Percentiles rank a stretch among this genome's conserved stretches.
phyloP scores from a whole-genome alignment of 805 yeast species.

The Pichia manshurica region DNA sequence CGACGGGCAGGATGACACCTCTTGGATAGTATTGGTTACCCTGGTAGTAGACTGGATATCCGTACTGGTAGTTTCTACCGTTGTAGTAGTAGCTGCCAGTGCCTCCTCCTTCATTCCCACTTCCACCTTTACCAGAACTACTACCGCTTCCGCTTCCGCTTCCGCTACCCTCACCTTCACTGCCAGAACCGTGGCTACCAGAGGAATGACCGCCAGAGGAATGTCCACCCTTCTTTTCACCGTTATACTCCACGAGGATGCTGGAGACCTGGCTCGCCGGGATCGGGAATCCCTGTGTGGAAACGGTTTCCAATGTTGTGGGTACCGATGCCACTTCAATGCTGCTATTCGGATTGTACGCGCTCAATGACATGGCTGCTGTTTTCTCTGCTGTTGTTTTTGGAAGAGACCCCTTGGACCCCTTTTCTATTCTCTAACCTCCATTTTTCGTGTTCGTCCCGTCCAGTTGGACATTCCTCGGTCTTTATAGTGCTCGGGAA shows the following conservation, averaged over 20 bases:
- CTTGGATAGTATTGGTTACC: slow-evolving; percentile 12
- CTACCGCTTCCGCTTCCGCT: not conserved
- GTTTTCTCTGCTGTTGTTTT: too few species aligned
- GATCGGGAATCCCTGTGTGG: too few species aligned
- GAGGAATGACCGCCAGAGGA: not conserved
- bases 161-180: not conserved
- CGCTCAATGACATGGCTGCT: not conserved
- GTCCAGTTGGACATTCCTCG: too few species aligned
- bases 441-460: too few species aligned
- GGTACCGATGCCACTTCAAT: not conserved
- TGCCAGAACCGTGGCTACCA: too few species aligned
- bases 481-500: too few species aligned
- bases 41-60: slow-evolving; percentile 8
- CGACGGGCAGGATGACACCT: slow-evolving; percentile 12
- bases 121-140: not conserved
- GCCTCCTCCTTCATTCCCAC: not conserved
- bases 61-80: slow-evolving; percentile 6
- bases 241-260: too few species aligned
- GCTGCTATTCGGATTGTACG: not conserved
- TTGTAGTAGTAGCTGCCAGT: slow-evolving; percentile 1
- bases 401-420: too few species aligned
- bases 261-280: too few species aligned
- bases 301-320: not conserved
- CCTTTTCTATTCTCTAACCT: too few species aligned
- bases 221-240: not conserved